Base-by-base conservation (phyloP, 148 eudicot species). In the Cornus suecica region DNA sequence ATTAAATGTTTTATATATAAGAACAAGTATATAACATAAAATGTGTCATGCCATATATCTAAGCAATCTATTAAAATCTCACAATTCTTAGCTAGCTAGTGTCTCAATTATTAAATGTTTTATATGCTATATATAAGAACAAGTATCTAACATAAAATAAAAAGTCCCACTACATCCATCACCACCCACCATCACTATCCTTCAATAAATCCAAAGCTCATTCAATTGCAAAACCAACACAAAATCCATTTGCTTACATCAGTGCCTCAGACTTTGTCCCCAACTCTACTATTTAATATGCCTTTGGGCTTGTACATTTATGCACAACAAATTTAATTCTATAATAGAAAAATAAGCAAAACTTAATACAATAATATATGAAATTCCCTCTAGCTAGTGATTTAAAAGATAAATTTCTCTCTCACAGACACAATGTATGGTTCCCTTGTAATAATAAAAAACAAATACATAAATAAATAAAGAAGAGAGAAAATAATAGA, bases 401-500 rank as follows among this genome's bases (percentile, higher is more conserved):
- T 37, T 37, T 37, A 37, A 37, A n/a, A n/a, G n/a, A n/a, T n/a
- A n/a, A n/a, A n/a, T n/a, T n/a, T 69, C 61, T 54, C 65, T 54
- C 73, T 71, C 77, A 51, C 72, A 1, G 5, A 4, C 45, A 41
- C 45, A 11, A 16, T 48, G 54, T 48, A 51, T 51, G 51, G 66
- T 11, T 26, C 30, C 30, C 22, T 2, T 29, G 24, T 41, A n/a
- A n/a, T n/a, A n/a, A n/a, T n/a, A n/a, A n/a, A n/a, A n/a, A n/a
- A n/a, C n/a, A n/a, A n/a, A n/a, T n/a, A n/a, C n/a, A n/a, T n/a
- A n/a, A n/a, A n/a, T n/a, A n/a, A n/a, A n/a, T n/a, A n/a, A n/a
- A n/a, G n/a, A n/a, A n/a, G n/a, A 63, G 73, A 27, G 80, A 71
- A 80, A 82, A 81, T 82, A 62, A 83, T 80, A 78, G 76, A 78